Conservation (phyloP, 805 yeast genomes). For the Danielia oregonensis region DNA sequence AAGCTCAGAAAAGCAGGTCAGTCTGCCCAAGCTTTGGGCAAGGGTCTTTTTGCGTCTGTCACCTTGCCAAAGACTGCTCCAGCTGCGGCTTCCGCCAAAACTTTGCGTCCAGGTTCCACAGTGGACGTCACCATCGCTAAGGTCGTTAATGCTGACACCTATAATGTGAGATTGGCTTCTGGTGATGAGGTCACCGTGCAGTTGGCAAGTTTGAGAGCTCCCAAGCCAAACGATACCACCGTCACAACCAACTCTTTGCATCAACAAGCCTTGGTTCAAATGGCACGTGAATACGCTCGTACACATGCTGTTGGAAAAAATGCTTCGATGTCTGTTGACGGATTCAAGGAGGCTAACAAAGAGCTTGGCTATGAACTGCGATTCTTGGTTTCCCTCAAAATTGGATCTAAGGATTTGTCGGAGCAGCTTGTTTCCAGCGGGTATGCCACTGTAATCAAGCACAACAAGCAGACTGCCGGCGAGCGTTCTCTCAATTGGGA, state of each 20-base stretch:
- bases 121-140: conserved; percentile 54
- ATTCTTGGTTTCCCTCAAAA: conserved; percentile 56
- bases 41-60: conserved; percentile 52
- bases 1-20: conserved; percentile 62
- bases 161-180: conserved; percentile 47
- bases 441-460: conserved; percentile 72
- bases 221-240: conserved; percentile 58
- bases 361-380: conserved; percentile 62
- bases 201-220: conserved; percentile 72
- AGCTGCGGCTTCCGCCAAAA: conserved; percentile 9
- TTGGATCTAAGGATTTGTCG: conserved; percentile 55
- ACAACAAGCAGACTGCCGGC: conserved; percentile 63
- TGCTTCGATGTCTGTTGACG: conserved; percentile 60
- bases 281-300: conserved; percentile 75
- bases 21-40: conserved; percentile 54
- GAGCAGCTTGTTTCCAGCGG: conserved; percentile 61
- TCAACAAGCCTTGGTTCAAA: conserved; percentile 52
- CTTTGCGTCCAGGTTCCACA: conserved; percentile 43
- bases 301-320: conserved; percentile 65
- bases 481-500: conserved; percentile 80
- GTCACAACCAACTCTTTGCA: conserved; percentile 30
- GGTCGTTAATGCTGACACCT: conserved; percentile 66
- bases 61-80: conserved; percentile 16
- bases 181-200: conserved; percentile 63
- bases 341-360: conserved; percentile 53